A percentile compares a stretch with the other conserved stretches of the same genome.
phyloP scores from a whole-genome alignment of 2,329 filamentous ascomycete genomes.

The Hortaea werneckii region DNA sequence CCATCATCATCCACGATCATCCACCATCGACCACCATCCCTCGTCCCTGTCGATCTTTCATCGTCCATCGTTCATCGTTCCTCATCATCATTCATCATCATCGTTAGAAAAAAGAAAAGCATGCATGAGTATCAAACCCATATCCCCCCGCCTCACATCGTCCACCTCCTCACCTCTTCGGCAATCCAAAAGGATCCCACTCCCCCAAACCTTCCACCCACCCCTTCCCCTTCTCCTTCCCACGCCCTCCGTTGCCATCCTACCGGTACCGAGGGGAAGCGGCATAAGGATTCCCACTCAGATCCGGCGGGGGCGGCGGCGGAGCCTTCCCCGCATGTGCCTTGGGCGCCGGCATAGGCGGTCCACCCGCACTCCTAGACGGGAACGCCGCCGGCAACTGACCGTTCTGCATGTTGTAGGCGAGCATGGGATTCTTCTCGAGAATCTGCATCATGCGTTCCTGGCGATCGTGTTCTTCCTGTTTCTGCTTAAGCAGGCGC shows the following conservation, averaged over 20 bases:
- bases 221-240: no score
- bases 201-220: conserved; percentile 7
- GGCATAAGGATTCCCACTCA: conserved; percentile 26
- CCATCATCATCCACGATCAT: no score
- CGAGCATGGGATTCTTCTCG: conserved; percentile 20
- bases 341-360: conserved; percentile 1
- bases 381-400: neutral
- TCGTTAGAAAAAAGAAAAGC: no score
- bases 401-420: conserved; percentile 14
- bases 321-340: no score
- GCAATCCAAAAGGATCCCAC: conserved; percentile 10
- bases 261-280: conserved; percentile 1
- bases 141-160: no score
- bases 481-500: conserved; percentile 31
- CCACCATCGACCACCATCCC: no score
- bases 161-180: conserved; percentile 1
- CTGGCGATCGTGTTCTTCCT: conserved; percentile 33
- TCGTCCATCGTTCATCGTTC: no score
- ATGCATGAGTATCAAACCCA: no score
- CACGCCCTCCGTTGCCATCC: neutral
- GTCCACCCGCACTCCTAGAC: neutral
- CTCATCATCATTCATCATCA: no score
- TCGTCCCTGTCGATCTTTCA: no score
- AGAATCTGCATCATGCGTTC: conserved; percentile 27
- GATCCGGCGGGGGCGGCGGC: conserved; percentile 10